Evolutionary conservation across 2,329 filamentous ascomycete genomes (phyloP), one percentile per base, ranked within the genome.

Genomic region (Aspergillus awamori): DNA sequence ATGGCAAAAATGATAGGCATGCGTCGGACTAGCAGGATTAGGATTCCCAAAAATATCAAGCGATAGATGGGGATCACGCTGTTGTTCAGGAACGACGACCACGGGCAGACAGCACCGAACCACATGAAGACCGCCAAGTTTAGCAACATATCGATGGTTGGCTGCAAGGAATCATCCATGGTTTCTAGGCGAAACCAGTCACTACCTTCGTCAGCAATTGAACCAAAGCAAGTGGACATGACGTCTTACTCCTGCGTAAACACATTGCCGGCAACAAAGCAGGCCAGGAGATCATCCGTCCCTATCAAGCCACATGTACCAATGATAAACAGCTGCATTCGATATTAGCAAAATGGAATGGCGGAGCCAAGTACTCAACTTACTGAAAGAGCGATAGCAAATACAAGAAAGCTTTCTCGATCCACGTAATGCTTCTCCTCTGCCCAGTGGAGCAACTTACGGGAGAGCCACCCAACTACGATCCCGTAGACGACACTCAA

Each of bases 171-270:
- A 74, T 97, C 94, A 67, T 97, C 93, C 68, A 89, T 81, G 0
- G 93, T 97, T 75, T 96, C 91, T 1, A 94, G 81, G 0, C 93
- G 89, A 77, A 97, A 97, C 92, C 92, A 96, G 76, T 96, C 92
- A 73, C 82, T 83, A 38, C 41, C 51, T 65, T 45, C 69, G 72
- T 58, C 63, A 65, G 52, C 24, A 59, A 36, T 4, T 10, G 22
- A 15, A 10, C 8, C 24, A 15, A 41, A 48, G 39, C 20, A 36
- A 38, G 3, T 1, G 17, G 8, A 47, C 24, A 11, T n/a, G 20
- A 5, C 15, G 8, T 72, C 81, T 68, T 76, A 84, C 83, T 96
- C 93, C 87, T 92, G 94, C 0, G 92, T 96, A 67, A 97, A 96
- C 1, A 86, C 86, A 70, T 96, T 97, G 1, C 93, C 93, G 2